Conservation (phyloP, 1,284 basidiomycete genomes). For the Ceratobasidium sp. region DNA sequence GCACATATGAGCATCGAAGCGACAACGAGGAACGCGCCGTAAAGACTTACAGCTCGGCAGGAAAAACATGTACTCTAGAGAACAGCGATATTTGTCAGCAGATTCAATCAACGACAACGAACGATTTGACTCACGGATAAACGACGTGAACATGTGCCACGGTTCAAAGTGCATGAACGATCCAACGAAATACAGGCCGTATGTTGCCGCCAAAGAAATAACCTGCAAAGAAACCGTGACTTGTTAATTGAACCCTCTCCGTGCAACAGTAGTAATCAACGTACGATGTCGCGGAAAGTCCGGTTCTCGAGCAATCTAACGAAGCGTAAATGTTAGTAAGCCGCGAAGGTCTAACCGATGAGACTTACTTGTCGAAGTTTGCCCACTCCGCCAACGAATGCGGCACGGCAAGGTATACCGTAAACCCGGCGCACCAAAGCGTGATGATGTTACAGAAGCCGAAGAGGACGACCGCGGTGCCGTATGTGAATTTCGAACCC, state of each 20-base stretch:
- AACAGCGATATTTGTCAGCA: too few species aligned
- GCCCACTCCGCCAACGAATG: conserved; percentile 80
- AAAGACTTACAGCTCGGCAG: conserved; percentile 73
- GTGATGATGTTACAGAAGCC: conserved; percentile 75
- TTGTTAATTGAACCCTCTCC: neutral
- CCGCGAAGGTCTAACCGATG: conserved; percentile 9
- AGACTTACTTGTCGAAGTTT: conserved; percentile 71
- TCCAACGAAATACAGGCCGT: conserved; percentile 88
- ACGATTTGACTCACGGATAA: conserved; percentile 63
- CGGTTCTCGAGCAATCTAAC: conserved; percentile 70
- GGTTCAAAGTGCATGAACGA: conserved; percentile 86
- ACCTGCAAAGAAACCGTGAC: conserved; percentile 52
- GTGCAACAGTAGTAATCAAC: conserved; percentile 49
- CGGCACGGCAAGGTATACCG: conserved; percentile 86
- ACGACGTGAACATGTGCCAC: conserved; percentile 64
- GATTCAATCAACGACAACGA: too few species aligned
- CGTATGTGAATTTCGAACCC: conserved; percentile 88
- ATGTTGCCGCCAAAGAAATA: conserved; percentile 84
- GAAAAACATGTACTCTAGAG: conserved; percentile 77
- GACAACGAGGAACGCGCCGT: conserved; percentile 53
- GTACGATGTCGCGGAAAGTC: conserved; percentile 81
- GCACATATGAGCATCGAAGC: conserved; percentile 49
- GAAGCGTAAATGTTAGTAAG: conserved; percentile 1
- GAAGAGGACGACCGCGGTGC: conserved; percentile 78
- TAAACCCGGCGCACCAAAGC: conserved; percentile 89